phyloP scores from a whole-genome alignment of 2,329 filamentous ascomycete species.

The Penicillium sp. region DNA sequence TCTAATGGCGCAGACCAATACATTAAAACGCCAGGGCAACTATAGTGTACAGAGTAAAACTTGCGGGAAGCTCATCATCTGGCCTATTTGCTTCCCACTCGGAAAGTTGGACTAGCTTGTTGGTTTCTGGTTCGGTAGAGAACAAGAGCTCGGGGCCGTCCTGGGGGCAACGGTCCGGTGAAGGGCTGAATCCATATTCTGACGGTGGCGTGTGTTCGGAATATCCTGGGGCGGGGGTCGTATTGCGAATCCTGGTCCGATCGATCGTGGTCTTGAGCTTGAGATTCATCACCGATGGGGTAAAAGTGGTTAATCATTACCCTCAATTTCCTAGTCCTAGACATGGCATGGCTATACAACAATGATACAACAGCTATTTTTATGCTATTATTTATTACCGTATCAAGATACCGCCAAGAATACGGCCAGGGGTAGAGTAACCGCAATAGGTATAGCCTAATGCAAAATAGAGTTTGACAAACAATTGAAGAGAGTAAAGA shows the following conservation, averaged over 20 bases:
- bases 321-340: not conserved
- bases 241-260: constrained; percentile 2
- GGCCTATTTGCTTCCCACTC: not conserved
- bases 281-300: not conserved
- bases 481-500: too few relatives aligned
- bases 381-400: too few relatives aligned
- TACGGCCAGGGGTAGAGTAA: too few relatives aligned
- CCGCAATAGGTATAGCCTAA: too few relatives aligned
- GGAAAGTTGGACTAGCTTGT: constrained; percentile 1
- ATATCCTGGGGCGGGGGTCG: constrained; percentile 44
- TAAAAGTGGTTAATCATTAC: not conserved
- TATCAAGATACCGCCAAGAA: too few relatives aligned
- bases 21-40: too few relatives aligned
- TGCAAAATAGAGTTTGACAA: too few relatives aligned
- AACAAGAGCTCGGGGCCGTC: not conserved
- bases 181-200: not conserved
- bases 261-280: not conserved
- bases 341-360: too few relatives aligned
- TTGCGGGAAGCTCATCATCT: constrained; percentile 4
- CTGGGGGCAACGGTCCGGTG: not conserved
- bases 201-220: not conserved
- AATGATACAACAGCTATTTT: too few relatives aligned
- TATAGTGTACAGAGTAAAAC: constrained; percentile 10
- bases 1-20: too few relatives aligned
- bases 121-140: not conserved